These are phyloP conservation scores for Fusarium buxicola DNA, from an alignment of 2,329 filamentous ascomycete species.

Conservation along the genomic window DNA sequence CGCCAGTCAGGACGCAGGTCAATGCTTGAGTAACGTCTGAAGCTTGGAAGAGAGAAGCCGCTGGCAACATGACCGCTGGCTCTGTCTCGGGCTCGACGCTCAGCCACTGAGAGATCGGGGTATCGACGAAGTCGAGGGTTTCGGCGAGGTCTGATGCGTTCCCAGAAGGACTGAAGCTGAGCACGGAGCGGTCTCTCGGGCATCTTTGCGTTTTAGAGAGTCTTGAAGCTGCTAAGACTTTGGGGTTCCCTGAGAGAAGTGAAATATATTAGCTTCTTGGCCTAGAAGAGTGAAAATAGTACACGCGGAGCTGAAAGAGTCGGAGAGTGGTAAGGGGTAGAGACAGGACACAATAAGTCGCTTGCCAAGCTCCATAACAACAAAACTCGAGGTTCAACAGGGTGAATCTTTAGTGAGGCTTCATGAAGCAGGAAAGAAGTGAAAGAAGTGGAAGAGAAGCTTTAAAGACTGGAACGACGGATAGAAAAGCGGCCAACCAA, in stretches of 20 bases:
- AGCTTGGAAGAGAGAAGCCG: not conserved
- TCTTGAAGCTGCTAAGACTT: not conserved
- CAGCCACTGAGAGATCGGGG: not conserved
- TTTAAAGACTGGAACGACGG: too few relatives aligned
- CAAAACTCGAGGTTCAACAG: too few relatives aligned
- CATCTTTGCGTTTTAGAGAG: not conserved
- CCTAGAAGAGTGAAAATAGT: too few relatives aligned
- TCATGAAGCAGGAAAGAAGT: too few relatives aligned
- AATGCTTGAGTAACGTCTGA: not conserved
- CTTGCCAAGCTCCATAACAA: too few relatives aligned
- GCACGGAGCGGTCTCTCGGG: not conserved
- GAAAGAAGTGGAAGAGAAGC: too few relatives aligned
- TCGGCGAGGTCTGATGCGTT: conserved; percentile 1
- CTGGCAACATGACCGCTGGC: not conserved
- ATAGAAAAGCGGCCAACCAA: too few relatives aligned
- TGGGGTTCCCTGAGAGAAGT: not conserved
- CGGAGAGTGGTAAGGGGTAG: too few relatives aligned
- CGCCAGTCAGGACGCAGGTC: not conserved
- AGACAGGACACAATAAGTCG: not conserved
- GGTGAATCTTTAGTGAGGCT: too few relatives aligned
- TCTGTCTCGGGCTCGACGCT: not conserved
- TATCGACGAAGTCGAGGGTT: not conserved
- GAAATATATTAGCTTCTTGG: not conserved
- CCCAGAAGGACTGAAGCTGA: not conserved
- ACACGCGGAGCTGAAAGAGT: not conserved